Evolutionary conservation across 495 filamentous ascomycete genomes (phyloP), one percentile per base, ranked within the genome.

Genomic region (Penicillium daleae): DNA sequence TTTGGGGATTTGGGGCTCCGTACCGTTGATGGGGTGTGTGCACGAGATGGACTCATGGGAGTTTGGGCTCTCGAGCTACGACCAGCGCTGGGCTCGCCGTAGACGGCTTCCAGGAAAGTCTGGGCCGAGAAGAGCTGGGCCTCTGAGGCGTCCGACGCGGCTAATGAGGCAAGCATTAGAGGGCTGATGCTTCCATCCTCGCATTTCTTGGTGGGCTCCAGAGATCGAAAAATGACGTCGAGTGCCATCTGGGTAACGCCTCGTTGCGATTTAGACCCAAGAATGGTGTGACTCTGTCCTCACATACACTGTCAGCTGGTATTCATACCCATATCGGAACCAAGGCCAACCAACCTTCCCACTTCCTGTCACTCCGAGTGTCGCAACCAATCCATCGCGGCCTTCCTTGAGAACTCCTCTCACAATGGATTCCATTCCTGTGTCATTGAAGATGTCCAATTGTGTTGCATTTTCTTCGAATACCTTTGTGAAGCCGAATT

Each of bases 291-390:
- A 65, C 90, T 93, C 94, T 98, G 67, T 27, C 55, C 5, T n/a
- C 29, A 5, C 61, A 74, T 56, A 61, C 42, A 5, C 5, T 51
- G 64, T 69, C 49, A 73, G 68, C 56, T 24, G 59, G 50, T 10
- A 29, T 53, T 19, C 22, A 50, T 55, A 22, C 9, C 35, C 7
- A 40, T 37, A 35, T 57, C 50, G 32, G 42, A 48, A 13, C 24
- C 37, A 26, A 12, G 8, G 22, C 5, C 21, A 6, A 49, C 82
- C 35, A 66, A 96, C 94, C 87, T 99, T 99, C 69, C 95, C 95
- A 63, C 91, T 96, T 19, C 95, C 96, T 7, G 95, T 97, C 32
- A 98, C 95, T 6, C 95, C 95, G 55, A 99, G 76, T 39, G 95
- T 98, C 29, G 95, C 95, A 46, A 99, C 73, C 66, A 98, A 71